Percentiles rank a stretch among this genome's conserved stretches.
Conservation (phyloP, 352 stramenopile species). For the Phytophthora cryptogea region DNA sequence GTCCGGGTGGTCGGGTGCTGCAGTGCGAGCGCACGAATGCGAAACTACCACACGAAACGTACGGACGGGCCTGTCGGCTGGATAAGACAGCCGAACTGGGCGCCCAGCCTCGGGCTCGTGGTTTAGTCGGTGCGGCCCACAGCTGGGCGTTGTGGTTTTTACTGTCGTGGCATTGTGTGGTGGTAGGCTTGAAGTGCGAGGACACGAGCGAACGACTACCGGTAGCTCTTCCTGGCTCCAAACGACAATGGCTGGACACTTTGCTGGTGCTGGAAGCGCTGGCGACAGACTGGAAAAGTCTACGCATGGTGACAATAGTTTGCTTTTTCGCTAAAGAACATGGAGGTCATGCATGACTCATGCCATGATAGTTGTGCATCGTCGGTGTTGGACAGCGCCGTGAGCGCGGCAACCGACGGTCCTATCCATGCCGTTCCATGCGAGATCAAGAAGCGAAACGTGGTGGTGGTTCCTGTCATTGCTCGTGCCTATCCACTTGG, state of each 20-base stretch:
- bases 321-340: too few relatives aligned
- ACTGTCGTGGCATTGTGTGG: slow-evolving; percentile 20
- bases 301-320: background rate
- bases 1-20: background rate
- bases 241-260: slow-evolving; percentile 7
- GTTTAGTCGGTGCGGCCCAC: too few relatives aligned
- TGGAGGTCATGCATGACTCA: too few relatives aligned
- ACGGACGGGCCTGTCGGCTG: slow-evolving; percentile 34
- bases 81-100: slow-evolving; percentile 6
- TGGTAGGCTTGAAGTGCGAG: background rate
- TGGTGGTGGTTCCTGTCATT: too few relatives aligned
- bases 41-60: slow-evolving; percentile 16
- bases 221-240: background rate
- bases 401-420: background rate
- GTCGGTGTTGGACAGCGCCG: slow-evolving; percentile 2
- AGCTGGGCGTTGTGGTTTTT: slow-evolving; percentile 11
- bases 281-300: slow-evolving; percentile 1
- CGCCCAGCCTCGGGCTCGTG: too few relatives aligned
- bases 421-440: slow-evolving; percentile 25
- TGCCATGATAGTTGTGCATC: background rate
- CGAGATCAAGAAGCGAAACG: slow-evolving; percentile 8
- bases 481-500: background rate
- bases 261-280: background rate
- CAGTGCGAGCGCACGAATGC: slow-evolving; percentile 17
- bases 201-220: too few relatives aligned